Percentiles rank a stretch among this genome's conserved stretches.
Conservation (phyloP, 1,139 yeast genomes). For the Hyphopichia buzzinii region DNA sequence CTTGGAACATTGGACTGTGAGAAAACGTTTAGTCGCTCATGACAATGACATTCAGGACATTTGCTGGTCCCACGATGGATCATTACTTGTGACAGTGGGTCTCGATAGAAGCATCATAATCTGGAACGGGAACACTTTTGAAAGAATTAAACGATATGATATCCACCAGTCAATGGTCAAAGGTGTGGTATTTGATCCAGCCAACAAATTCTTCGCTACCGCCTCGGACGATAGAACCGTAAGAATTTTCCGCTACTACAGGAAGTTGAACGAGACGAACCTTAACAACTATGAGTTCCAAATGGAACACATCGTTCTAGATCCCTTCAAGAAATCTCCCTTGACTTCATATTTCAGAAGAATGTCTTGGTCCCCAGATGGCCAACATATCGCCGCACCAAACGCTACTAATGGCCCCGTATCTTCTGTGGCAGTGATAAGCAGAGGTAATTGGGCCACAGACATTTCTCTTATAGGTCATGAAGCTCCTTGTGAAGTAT, state of each 20-base stretch:
- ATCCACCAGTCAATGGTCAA: slow-evolving; percentile 94
- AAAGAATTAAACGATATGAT: slow-evolving; percentile 82
- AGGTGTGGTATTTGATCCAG: slow-evolving; percentile 97
- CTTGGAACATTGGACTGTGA: slow-evolving; percentile 88
- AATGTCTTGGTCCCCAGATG: slow-evolving; percentile 97
- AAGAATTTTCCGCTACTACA: slow-evolving; percentile 80
- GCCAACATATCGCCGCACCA: slow-evolving; percentile 93
- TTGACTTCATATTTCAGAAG: slow-evolving; percentile 89
- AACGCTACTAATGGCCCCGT: slow-evolving; percentile 98
- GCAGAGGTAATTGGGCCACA: slow-evolving; percentile 91
- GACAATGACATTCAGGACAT: slow-evolving; percentile 96
- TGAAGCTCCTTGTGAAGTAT: slow-evolving; percentile 95
- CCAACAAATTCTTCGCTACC: slow-evolving; percentile 94
- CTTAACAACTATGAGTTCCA: slow-evolving; percentile 71
- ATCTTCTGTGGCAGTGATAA: slow-evolving; percentile 81
- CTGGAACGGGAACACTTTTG: slow-evolving; percentile 94
- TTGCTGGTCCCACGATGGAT: slow-evolving; percentile 97
- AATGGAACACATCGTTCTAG: slow-evolving; percentile 76
- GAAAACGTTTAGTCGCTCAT: slow-evolving; percentile 90
- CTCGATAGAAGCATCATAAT: slow-evolving; percentile 86
- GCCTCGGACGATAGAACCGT: slow-evolving; percentile 94
- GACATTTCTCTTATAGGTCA: slow-evolving; percentile 90
- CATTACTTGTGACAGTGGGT: slow-evolving; percentile 88
- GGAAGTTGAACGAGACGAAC: slow-evolving; percentile 50
- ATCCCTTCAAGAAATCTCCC: slow-evolving; percentile 88